Base-by-base conservation (phyloP, 2,329 filamentous ascomycete genomes). In the Madurella fahalii region DNA sequence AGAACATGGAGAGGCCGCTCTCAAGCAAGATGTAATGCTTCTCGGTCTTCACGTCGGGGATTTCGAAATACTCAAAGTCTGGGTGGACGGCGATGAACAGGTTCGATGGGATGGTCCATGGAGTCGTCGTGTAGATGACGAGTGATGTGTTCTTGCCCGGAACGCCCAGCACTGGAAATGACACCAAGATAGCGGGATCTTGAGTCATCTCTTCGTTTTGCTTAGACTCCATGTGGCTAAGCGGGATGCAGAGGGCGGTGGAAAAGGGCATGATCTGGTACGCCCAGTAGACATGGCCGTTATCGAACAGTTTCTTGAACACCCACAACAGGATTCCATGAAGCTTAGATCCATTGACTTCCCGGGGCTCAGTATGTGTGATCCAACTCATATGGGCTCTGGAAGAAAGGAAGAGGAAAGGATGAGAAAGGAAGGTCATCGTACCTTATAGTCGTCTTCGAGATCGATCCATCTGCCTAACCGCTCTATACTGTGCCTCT, bases 321-420 rank as follows among this genome's bases (percentile, higher is more conserved):
- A 94, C 88, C 92, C 92, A 96, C 92, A 96, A 61, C 89, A 84
- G 0, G 87, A 87, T 75, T 96, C 93, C 93, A 96, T 96, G 74
- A 94, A 96, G 18, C 77, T 85, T n/a, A 86, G 80, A 69, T 96
- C 87, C 90, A 96, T 95, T 32, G 90, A 95, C 86, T 87, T 64
- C 43, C 43, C 31, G 40, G 40, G 12, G 46, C 15, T 25, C 18
- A 17, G 31, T 32, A 11, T 17, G 31, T 16, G 7, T 5, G 7
- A 5, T 7, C 34, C 31, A 42, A 31, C 2, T n/a, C 25, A 25
- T 25, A 7, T 4, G 25, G 7, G 25, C 3, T 4, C 25, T 25
- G 25, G 25, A 25, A 7, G 25, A 25, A 25, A 25, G 7, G 7
- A 25, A 25, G 7, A 25, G 25, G 25, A 25, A 7, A 4, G 25